A percentile compares a stretch with the other conserved stretches of the same genome.
Conservation (phyloP, 31 red algal species). For the Asparagopsis taxiformis region DNA sequence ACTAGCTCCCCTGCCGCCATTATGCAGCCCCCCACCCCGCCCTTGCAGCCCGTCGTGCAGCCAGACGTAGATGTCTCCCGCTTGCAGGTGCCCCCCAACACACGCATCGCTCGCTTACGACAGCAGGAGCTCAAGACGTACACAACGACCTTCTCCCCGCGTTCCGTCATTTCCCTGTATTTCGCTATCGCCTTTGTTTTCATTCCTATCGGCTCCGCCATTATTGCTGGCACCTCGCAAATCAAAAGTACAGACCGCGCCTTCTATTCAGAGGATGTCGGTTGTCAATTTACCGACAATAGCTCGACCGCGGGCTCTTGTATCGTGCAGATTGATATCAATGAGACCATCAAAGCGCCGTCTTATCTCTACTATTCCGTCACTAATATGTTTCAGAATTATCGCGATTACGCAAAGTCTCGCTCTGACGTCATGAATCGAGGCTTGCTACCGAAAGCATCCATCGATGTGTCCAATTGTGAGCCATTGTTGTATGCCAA, state of each 20-base stretch:
- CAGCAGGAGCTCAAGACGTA: slow-evolving; percentile 46
- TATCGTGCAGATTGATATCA: slow-evolving; percentile 28
- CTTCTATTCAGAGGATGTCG: not conserved
- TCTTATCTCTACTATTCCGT: slow-evolving; percentile 82
- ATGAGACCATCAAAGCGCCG: slow-evolving; percentile 44
- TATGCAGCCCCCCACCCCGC: slow-evolving; percentile 12
- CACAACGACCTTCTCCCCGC: slow-evolving; percentile 43
- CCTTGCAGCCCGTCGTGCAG: not conserved
- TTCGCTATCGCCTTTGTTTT: slow-evolving; percentile 33
- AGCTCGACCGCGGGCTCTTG: slow-evolving; percentile 26
- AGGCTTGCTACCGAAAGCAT: slow-evolving; percentile 12
- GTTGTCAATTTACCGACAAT: slow-evolving; percentile 6
- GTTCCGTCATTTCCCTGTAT: slow-evolving; percentile 63
- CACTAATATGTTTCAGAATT: slow-evolving; percentile 78
- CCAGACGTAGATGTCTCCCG: slow-evolving; percentile 1
- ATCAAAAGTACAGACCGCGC: slow-evolving; percentile 20
- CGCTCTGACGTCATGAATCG: slow-evolving; percentile 57
- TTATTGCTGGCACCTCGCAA: slow-evolving; percentile 45
- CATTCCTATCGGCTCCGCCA: slow-evolving; percentile 48
- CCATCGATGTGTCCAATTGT: slow-evolving; percentile 20
- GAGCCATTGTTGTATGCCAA: slow-evolving; percentile 58
- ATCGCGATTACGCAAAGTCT: slow-evolving; percentile 62
- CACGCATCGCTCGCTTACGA: slow-evolving; percentile 8
- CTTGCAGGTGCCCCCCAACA: not conserved
- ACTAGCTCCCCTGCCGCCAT: slow-evolving; percentile 26